phyloP scores from a whole-genome alignment of 768 basidiomycete species.

The Collybiopsis luxurians region DNA sequence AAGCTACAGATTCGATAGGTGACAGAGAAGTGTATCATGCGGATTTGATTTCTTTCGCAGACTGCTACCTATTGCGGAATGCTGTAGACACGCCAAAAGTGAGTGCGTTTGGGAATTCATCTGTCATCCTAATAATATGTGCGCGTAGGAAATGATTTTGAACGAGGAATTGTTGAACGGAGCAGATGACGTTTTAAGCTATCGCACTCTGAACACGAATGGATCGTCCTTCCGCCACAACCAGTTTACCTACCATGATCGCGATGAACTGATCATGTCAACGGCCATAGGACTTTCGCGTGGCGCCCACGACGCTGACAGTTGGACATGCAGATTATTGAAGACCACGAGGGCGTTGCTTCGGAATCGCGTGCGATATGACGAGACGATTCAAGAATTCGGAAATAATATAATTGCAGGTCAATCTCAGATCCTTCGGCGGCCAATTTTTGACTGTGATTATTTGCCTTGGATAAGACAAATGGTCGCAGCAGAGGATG shows the following conservation, averaged over 20 bases:
- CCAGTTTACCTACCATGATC: conserved; percentile 27
- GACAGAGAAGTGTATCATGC: conserved; percentile 22
- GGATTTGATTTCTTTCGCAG: conserved; percentile 53
- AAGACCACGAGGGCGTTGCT: conserved; percentile 20
- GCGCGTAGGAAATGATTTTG: conserved; percentile 7
- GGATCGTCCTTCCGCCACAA: conserved; percentile 13
- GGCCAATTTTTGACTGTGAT: conserved; percentile 54
- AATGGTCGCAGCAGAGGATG: conserved; percentile 69
- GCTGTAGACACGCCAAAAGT: conserved; percentile 38
- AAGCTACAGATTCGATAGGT: neutral
- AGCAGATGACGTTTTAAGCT: conserved; percentile 59
- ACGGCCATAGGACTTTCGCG: conserved; percentile 47
- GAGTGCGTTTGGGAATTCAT: conserved; percentile 16
- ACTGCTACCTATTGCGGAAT: conserved; percentile 45
- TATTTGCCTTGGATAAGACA: conserved; percentile 66
- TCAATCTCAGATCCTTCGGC: conserved; percentile 37
- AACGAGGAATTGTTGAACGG: neutral
- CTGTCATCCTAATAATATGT: conserved; percentile 21
- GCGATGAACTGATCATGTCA: conserved; percentile 47
- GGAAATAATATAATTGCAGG: conserved; percentile 43
- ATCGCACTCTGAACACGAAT: conserved; percentile 27
- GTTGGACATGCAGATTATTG: conserved; percentile 17
- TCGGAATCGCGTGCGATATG: conserved; percentile 44
- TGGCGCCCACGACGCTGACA: conserved; percentile 27
- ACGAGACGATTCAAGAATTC: conserved; percentile 44